Evolutionary conservation across 108 stramenopile species (phyloP).

Genomic region (Epithemia pelagica): DNA sequence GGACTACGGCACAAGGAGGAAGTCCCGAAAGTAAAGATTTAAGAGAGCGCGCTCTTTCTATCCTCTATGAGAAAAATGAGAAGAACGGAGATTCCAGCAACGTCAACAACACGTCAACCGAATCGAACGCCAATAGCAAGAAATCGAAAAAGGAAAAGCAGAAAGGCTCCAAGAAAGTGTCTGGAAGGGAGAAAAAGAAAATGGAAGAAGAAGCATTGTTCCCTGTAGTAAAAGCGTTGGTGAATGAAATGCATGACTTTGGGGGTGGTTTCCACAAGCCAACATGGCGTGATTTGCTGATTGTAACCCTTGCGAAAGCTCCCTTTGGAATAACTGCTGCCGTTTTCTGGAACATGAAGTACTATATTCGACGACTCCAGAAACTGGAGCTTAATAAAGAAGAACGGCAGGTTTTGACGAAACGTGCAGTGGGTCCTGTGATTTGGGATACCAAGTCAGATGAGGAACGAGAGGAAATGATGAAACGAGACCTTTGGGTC

Average conservation of each 20-base stretch:
- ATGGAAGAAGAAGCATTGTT: slow-evolving; percentile 48
- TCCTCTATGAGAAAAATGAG: slow-evolving; percentile 36
- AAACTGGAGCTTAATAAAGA: slow-evolving; percentile 57
- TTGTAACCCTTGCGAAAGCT: slow-evolving; percentile 50
- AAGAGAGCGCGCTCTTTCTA: slow-evolving; percentile 55
- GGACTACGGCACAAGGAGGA: slow-evolving; percentile 65
- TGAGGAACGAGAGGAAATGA: slow-evolving; percentile 55
- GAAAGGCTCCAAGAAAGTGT: slow-evolving; percentile 45
- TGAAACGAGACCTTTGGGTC: slow-evolving; percentile 72
- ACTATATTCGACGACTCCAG: slow-evolving; percentile 42
- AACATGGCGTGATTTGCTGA: slow-evolving; percentile 69
- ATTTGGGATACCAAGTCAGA: slow-evolving; percentile 62
- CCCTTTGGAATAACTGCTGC: slow-evolving; percentile 44
- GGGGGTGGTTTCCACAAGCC: slow-evolving; percentile 85
- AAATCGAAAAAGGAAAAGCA: slow-evolving; percentile 9
- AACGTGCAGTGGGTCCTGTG: slow-evolving; percentile 72
- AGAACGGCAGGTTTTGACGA: slow-evolving; percentile 65
- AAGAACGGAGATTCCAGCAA: not conserved
- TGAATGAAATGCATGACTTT: slow-evolving; percentile 75
- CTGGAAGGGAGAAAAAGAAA: slow-evolving; percentile 62
- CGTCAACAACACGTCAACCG: not conserved
- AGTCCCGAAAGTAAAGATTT: slow-evolving; percentile 66
- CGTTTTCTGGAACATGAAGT: slow-evolving; percentile 52
- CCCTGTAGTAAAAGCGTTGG: slow-evolving; percentile 62
- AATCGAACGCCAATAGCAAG: slow-evolving; percentile 1